Base-by-base conservation (phyloP, 257 asterid genomes). In the Solanum microdontum region DNA sequence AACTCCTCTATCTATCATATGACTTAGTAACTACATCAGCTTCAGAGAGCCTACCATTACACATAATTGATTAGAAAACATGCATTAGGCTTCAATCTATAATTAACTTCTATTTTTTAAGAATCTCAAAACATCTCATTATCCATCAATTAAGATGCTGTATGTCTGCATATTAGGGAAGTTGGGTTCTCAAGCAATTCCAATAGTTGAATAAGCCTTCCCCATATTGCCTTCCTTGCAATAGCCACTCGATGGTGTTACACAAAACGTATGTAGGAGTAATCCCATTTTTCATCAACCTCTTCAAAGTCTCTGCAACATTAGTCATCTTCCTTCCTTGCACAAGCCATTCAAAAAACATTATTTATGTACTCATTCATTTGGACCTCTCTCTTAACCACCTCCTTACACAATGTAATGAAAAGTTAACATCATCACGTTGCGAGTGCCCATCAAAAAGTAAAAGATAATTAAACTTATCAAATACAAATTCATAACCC, bases 21-120 rank as follows among this genome's bases (percentile, higher is more conserved):
- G 12, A 58, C 2, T 58, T 58, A 58, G 68, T 21, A 58, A 58
- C 26, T 58, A 58, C 68, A 58, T 58, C 26, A 21, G 26, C 26
- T 21, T 58, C 68, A 58, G 26, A 58, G 26, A 21, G 68, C 68
- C 26, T 21, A 58, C 26, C 68, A 58, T 58, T 21, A 94, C 79
- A 95, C 92, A 72, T 90, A 89, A 87, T 93, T 93, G 75, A 96
- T 91, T 86, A 95, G 87, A 88, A 98, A 91, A 40, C 97, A 92
- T 48, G 90, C 92, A 70, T 89, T 92, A 62, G 97, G 95, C 89
- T 85, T 91, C 51, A 94, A 82, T 68, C 92, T 94, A 80, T 89
- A 13, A 12, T 68, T 88, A 62, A 36, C 88, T 69, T 95, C 95
- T 94, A 96, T 95, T 79, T 94, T 95, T 39, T 93, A 51, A 95